Evolutionary conservation across 2,329 filamentous ascomycete species (phyloP).

Genomic region (Herpotrichia juniperi): DNA sequence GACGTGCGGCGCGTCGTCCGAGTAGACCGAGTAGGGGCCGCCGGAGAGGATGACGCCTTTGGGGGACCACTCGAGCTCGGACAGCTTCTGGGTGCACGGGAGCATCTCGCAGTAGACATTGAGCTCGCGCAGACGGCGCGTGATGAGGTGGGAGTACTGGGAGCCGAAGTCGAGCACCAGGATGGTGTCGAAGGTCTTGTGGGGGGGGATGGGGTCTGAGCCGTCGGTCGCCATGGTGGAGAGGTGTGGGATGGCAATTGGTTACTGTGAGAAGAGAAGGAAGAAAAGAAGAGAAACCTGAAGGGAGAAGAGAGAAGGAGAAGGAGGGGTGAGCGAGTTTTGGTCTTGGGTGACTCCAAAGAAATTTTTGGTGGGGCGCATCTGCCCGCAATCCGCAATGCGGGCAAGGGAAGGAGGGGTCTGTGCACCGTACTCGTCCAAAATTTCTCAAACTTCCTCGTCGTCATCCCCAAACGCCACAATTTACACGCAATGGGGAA

Average conservation of each 20-base stretch:
- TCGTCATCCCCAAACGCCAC: constrained; percentile 7
- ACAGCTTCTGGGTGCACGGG: constrained; percentile 81
- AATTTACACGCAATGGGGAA: constrained; percentile 39
- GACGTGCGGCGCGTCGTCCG: constrained; percentile 75
- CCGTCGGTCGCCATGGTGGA: constrained; percentile 45
- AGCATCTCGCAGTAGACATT: constrained; percentile 89
- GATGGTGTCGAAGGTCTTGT: constrained; percentile 68
- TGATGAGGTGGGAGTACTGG: constrained; percentile 77
- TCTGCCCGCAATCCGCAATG: constrained; percentile 2
- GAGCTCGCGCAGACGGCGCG: constrained; percentile 75
- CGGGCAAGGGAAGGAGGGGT: constrained; percentile 10
- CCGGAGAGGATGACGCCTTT: constrained; percentile 82
- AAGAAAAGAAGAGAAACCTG: constrained; percentile 6
- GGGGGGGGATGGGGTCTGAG: constrained; percentile 52
- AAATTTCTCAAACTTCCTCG: constrained; percentile 20
- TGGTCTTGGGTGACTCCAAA: constrained; percentile 9
- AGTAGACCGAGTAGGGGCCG: constrained; percentile 80
- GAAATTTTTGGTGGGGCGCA: constrained; percentile 29
- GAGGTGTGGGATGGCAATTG: constrained; percentile 12
- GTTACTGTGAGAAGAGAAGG: constrained; percentile 12
- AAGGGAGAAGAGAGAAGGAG: constrained; percentile 1
- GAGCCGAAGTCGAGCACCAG: constrained; percentile 75
- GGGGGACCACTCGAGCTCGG: constrained; percentile 78
- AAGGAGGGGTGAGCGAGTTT: constrained; percentile 8
- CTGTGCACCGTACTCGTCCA: constrained; percentile 15